These are phyloP conservation scores for Hericium erinaceus DNA, from an alignment of 768 basidiomycete genomes.

Conservation along the genomic window DNA sequence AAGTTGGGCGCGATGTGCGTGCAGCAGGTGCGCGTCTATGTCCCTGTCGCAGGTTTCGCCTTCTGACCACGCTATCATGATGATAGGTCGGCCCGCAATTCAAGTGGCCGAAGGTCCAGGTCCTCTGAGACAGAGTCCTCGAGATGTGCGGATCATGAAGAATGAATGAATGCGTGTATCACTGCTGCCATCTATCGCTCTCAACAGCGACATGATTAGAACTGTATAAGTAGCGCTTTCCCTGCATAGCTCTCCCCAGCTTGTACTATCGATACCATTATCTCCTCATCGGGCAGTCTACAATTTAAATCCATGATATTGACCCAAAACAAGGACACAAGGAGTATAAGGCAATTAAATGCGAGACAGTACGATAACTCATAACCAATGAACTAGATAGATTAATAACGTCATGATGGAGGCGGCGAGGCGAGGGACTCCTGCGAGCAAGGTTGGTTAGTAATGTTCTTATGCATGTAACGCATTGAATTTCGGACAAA, in stretches of 20 bases:
- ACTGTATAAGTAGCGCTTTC: constrained; percentile 7
- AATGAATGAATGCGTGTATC: neutral
- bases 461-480: neutral
- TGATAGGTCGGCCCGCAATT: constrained; percentile 45
- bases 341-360: neutral
- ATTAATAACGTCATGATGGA: constrained; percentile 30
- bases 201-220: constrained; percentile 26
- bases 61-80: neutral
- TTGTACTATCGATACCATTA: constrained; percentile 17
- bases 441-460: constrained; percentile 22
- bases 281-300: neutral
- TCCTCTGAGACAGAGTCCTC: constrained; percentile 23
- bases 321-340: neutral
- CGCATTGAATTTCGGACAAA: constrained; percentile 19
- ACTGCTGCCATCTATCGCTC: constrained; percentile 21
- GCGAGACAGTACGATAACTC: neutral
- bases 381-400: neutral
- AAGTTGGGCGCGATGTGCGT: constrained; percentile 81
- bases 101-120: constrained; percentile 46
- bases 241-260: constrained; percentile 26
- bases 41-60: neutral
- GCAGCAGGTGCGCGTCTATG: constrained; percentile 45
- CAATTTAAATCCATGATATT: constrained; percentile 3
- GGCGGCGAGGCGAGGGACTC: constrained; percentile 66
- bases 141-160: no score